Conservation (phyloP, 306 rosid genomes). For the Quercus ilex region DNA sequence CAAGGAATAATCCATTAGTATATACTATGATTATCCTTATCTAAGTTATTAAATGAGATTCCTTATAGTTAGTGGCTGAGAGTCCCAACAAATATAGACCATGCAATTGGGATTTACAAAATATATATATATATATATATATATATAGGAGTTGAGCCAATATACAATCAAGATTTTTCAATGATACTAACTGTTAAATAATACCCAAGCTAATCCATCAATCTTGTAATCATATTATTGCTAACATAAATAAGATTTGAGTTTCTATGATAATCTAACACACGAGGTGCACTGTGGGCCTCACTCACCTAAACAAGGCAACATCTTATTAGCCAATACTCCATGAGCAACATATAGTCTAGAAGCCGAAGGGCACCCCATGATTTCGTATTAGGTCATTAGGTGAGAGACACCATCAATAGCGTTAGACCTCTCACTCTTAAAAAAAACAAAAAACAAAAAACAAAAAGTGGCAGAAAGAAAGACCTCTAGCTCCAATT, state of each 20-base stretch:
- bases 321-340: background rate
- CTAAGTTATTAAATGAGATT: background rate
- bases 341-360: background rate
- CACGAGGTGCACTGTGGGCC: background rate
- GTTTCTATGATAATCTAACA: background rate
- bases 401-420: background rate
- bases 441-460: too few relatives aligned
- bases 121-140: too few relatives aligned
- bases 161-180: background rate
- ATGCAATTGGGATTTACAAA: constrained; percentile 8
- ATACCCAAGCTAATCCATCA: background rate
- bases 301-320: background rate
- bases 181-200: background rate
- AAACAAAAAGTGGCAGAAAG: background rate
- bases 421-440: background rate
- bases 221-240: constrained; percentile 6
- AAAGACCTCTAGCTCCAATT: background rate
- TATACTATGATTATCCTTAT: background rate
- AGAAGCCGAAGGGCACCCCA: background rate
- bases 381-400: background rate
- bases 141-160: background rate
- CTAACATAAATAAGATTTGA: background rate
- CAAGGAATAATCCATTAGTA: background rate
- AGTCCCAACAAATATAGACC: background rate
- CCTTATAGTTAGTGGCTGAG: constrained; percentile 20